Evolutionary conservation across 2,329 filamentous ascomycete species (phyloP), one percentile per base, ranked within the genome.

Genomic region (Lithohypha guttulata): DNA sequence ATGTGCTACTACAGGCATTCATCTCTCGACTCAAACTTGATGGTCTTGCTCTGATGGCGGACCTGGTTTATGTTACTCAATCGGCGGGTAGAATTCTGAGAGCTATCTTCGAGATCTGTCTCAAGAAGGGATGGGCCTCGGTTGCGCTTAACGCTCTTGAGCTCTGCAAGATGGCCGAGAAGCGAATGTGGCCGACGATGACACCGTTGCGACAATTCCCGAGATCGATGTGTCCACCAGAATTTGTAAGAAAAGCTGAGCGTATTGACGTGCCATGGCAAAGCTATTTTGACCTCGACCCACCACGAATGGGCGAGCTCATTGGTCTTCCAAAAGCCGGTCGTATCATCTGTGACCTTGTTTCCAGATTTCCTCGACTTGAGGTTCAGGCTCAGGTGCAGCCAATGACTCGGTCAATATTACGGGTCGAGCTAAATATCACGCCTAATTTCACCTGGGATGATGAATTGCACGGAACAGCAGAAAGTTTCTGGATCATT

Each of bases 171-270:
- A 96, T 94, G 85, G 91, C 89, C 0, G 91, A 98, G 67, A 94
- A 94, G 70, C 76, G 93, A 34, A 98, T 98, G 93, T 98, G 91
- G 91, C 87, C 89, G 10, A 96, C 89, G 4, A 98, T 96, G 91
- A 84, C 85, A 25, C 91, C 93, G 8, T 69, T 98, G 21, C 77
- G 91, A 39, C 91, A 98, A 55, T 98, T 98, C 56, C 75, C 81
- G 3, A 15, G 35, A 22, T 21, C 26, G 18, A 66, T 68, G 26
- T 94, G 86, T 55, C 78, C 87, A 2, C 70, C 77, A 27, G 89
- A 96, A 42, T 84, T 96, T 38, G 68, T 96, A 34, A 79, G 84
- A 50, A 96, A 96, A 63, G 81, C 87, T 2, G 91, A 98, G 65
- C 76, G 87, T 50, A 93, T 96, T 45, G 87, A 95, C 51, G 87